These are phyloP conservation scores for Leishmania tropica DNA, from an alignment of 208 protist genomes.

Conservation along the genomic window DNA sequence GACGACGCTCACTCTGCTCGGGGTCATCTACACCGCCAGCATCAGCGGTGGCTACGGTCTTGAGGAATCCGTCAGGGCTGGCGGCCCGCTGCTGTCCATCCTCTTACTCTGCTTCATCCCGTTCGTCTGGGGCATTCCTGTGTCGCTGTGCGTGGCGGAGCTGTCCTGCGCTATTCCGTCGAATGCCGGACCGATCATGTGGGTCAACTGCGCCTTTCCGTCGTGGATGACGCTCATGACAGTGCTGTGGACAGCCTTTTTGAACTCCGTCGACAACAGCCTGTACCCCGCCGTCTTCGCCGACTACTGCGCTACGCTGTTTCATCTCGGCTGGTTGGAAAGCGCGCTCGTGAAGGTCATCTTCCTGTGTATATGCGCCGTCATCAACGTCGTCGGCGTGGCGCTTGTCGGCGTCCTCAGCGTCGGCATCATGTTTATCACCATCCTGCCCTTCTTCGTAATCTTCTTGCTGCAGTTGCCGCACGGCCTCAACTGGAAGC, in stretches of 20 bases:
- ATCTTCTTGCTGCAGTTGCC: slow-evolving; percentile 88
- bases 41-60: slow-evolving; percentile 91
- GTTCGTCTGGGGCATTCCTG: slow-evolving; percentile 87
- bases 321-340: slow-evolving; percentile 51
- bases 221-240: slow-evolving; percentile 85
- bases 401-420: slow-evolving; percentile 74
- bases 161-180: slow-evolving; percentile 86
- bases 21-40: slow-evolving; percentile 89
- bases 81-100: slow-evolving; percentile 85
- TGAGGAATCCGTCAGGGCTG: slow-evolving; percentile 87
- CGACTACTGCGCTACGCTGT: slow-evolving; percentile 81
- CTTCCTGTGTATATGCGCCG: slow-evolving; percentile 68
- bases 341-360: slow-evolving; percentile 67
- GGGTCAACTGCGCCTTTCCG: slow-evolving; percentile 89
- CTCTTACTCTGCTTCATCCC: slow-evolving; percentile 85
- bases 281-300: slow-evolving; percentile 88
- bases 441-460: slow-evolving; percentile 87
- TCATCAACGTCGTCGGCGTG: slow-evolving; percentile 84
- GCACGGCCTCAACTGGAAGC: slow-evolving; percentile 75
- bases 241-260: slow-evolving; percentile 82
- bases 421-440: slow-evolving; percentile 83
- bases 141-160: slow-evolving; percentile 89
- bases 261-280: slow-evolving; percentile 92
- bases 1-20: slow-evolving; percentile 84
- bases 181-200: slow-evolving; percentile 92